Conservation (phyloP, 1,284 basidiomycete genomes). For the Lentinus polychrous region DNA sequence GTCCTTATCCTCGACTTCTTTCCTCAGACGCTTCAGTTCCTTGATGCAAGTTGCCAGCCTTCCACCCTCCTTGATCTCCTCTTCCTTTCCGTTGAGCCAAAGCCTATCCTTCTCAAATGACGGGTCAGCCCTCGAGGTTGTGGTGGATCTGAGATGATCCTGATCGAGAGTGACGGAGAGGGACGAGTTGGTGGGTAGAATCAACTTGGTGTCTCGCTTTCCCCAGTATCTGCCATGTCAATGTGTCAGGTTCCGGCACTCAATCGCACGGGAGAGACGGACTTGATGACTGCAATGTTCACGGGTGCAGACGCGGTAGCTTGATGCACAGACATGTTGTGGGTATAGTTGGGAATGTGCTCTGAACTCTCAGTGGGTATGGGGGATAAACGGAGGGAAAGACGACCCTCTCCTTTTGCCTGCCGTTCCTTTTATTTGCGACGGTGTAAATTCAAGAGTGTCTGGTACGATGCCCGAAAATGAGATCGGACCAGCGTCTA, state of each 20-base stretch:
- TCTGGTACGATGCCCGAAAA: constrained; percentile 23
- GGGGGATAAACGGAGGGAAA: not conserved
- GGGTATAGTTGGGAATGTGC: constrained; percentile 14
- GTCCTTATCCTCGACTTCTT: constrained; percentile 67
- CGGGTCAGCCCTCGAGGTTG: constrained; percentile 83
- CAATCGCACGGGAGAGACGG: constrained; percentile 20
- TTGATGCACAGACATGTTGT: constrained; percentile 64
- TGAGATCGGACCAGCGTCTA: not conserved
- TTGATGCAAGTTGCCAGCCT: constrained; percentile 82
- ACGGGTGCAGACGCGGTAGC: constrained; percentile 92
- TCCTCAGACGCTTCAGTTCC: constrained; percentile 80
- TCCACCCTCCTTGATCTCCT: constrained; percentile 79
- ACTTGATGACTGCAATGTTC: constrained; percentile 98
- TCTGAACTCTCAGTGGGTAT: not conserved
- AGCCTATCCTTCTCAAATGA: constrained; percentile 74
- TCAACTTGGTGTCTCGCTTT: constrained; percentile 92
- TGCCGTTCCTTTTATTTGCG: not conserved
- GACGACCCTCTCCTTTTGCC: not conserved
- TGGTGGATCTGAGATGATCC: constrained; percentile 92
- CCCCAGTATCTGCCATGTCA: constrained; percentile 82
- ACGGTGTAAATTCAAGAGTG: constrained; percentile 8
- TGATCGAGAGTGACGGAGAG: constrained; percentile 96
- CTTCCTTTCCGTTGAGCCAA: constrained; percentile 93
- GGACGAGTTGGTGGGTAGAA: constrained; percentile 96
- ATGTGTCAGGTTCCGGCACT: constrained; percentile 9